Evolutionary conservation across 1,284 basidiomycete species (phyloP).

Genomic region (Meripilus lineatus): DNA sequence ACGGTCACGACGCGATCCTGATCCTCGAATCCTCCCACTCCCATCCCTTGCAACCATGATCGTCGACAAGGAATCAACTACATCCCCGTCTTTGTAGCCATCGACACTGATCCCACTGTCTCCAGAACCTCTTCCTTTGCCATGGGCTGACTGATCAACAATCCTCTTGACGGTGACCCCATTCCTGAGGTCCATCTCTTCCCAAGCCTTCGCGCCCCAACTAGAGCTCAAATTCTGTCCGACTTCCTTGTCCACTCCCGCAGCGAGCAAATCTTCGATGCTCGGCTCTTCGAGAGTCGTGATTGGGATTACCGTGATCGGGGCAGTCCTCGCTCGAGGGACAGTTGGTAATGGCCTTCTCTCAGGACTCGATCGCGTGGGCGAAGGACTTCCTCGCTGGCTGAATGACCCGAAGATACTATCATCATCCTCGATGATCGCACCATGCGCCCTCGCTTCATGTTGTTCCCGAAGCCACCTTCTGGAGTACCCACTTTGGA

Average conservation of each 20-base stretch:
- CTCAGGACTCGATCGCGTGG: background rate
- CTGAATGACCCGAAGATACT: no score
- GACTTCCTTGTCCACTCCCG: constrained; percentile 6
- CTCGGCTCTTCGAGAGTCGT: constrained; percentile 46
- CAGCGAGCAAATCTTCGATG: constrained; percentile 43
- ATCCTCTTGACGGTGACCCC: constrained; percentile 35
- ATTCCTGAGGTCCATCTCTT: constrained; percentile 29
- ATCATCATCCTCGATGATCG: no score
- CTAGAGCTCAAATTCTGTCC: constrained; percentile 10
- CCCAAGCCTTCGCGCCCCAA: constrained; percentile 41
- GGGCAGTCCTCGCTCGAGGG: no score
- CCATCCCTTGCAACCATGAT: background rate
- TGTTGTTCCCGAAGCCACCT: no score
- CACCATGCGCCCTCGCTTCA: no score
- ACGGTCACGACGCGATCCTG: constrained; percentile 19
- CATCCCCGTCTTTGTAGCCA: background rate
- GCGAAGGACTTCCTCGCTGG: no score
- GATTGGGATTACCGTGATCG: no score
- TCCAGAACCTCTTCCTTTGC: background rate
- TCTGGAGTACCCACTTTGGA: no score
- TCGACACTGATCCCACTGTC: background rate
- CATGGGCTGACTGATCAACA: constrained; percentile 12
- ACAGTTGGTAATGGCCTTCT: no score
- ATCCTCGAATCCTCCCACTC: no score
- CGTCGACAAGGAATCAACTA: background rate